Evolutionary conservation across 2,329 filamentous ascomycete genomes (phyloP), one percentile per base, ranked within the genome.

Genomic region (Colletotrichum sp.): DNA sequence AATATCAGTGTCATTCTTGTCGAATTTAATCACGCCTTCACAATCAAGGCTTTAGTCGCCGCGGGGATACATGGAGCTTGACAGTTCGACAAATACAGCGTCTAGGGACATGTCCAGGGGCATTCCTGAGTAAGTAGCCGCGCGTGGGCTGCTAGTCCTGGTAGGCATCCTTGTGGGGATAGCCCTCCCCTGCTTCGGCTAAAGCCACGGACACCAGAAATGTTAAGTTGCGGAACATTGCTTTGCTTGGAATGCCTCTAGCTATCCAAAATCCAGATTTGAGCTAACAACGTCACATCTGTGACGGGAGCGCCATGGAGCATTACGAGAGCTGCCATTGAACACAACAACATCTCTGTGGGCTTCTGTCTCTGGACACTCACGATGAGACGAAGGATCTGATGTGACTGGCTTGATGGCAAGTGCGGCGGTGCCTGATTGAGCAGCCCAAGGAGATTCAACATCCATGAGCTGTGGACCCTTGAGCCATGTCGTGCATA

Each of bases 321-420:
- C 14, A 39, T 4, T 39, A 16, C 14, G 36, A 18, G 0, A 39
- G 14, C 36, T 0, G 36, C 0, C 7, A 39, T 39, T 39, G 36
- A 39, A 39, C 36, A 39, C 36, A 39, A 7, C 36, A 39, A 18
- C 36, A 39, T 14, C 36, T 18, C 36, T 39, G 36, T 0, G 7
- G 36, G 36, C 36, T 8, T 39, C 36, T 39, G 36, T 39, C 14
- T 39, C 14, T 0, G 7, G 36, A 4, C 14, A 39, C 36, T 39
- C 36, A 39, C 7, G 0, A 0, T 39, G 14, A 5, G 36, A 5
- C 14, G 14, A 0, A 39, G 0, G 0, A 8, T 39, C 36, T 39
- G 36, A 39, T 5, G 36, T 1, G 8, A 18, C 39, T 43, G 4
- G 39, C 9, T 43, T 43, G 39, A 43, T n/a, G 39, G 39, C 39